Conservation (phyloP, 2,329 filamentous ascomycete genomes). For the Monosporascus cannonballus region DNA sequence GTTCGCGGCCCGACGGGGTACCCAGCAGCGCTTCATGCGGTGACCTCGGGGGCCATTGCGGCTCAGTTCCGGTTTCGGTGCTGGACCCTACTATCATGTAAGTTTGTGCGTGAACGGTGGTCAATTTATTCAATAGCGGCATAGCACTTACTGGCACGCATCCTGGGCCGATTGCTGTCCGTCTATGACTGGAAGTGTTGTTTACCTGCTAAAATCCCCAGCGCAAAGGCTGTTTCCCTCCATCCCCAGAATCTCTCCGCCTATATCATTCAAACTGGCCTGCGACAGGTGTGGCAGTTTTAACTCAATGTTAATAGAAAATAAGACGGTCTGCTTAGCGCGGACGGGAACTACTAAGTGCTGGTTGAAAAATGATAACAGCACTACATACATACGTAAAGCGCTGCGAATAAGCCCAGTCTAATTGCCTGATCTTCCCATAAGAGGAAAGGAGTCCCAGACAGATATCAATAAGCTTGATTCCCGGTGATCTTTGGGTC, state of each 20-base stretch:
- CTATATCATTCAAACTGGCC: no score
- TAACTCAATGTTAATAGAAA: no score
- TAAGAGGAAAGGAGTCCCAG: no score
- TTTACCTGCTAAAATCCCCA: neutral
- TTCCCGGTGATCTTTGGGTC: no score
- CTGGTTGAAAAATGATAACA: no score
- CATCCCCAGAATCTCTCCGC: neutral
- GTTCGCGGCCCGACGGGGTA: constrained; percentile 74
- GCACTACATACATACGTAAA: no score
- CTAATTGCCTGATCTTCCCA: no score
- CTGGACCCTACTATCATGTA: constrained; percentile 16
- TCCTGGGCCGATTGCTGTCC: constrained; percentile 3
- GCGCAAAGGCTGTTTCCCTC: neutral
- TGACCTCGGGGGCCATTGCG: constrained; percentile 62
- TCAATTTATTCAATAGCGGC: neutral
- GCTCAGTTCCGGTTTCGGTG: constrained; percentile 36
- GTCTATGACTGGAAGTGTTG: neutral
- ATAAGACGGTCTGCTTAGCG: no score
- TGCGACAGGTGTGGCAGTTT: no score
- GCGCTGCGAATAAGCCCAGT: no score
- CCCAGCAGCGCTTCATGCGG: constrained; percentile 58
- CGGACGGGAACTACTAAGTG: no score
- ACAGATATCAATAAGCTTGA: no score
- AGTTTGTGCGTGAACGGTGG: constrained; percentile 9
- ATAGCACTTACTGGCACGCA: constrained; percentile 19